These are phyloP conservation scores for Colletotrichum cereale DNA, from an alignment of 2,329 filamentous ascomycete species.

Conservation along the genomic window DNA sequence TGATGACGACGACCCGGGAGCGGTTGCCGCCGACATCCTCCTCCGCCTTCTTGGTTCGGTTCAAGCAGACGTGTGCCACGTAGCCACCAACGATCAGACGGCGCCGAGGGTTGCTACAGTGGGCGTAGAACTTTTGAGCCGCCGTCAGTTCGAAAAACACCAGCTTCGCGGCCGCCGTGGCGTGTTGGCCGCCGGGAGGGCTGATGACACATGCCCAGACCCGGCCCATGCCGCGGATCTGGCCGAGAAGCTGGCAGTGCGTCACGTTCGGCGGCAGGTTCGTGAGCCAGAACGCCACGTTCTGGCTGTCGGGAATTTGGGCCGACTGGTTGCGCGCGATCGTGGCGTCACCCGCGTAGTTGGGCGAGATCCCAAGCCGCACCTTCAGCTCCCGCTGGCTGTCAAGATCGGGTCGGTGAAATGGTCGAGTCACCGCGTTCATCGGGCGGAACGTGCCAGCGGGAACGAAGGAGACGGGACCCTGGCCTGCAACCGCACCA, in stretches of 20 bases:
- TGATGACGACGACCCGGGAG: conserved; percentile 65
- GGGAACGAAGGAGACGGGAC: background rate
- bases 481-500: background rate
- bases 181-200: conserved; percentile 55
- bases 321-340: conserved; percentile 55
- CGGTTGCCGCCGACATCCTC: conserved; percentile 43
- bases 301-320: conserved; percentile 54
- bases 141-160: conserved; percentile 60
- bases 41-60: conserved; percentile 60
- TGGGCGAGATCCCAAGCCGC: conserved; percentile 45
- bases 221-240: conserved; percentile 61
- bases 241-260: conserved; percentile 57
- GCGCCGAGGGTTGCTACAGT: conserved; percentile 39
- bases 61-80: conserved; percentile 56
- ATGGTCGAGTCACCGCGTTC: conserved; percentile 18
- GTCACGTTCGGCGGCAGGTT: conserved; percentile 60
- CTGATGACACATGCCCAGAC: conserved; percentile 67
- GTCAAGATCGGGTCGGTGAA: conserved; percentile 5
- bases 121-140: conserved; percentile 52
- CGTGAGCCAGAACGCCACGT: conserved; percentile 66
- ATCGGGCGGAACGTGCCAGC: conserved; percentile 23
- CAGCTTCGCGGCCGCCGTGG: conserved; percentile 60
- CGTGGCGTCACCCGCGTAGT: conserved; percentile 55
- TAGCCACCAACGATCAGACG: conserved; percentile 54
- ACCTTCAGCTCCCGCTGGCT: conserved; percentile 23